These are phyloP conservation scores for Tetrapyrgos nigripes DNA, from an alignment of 1,284 basidiomycete species.

Conservation along the genomic window DNA sequence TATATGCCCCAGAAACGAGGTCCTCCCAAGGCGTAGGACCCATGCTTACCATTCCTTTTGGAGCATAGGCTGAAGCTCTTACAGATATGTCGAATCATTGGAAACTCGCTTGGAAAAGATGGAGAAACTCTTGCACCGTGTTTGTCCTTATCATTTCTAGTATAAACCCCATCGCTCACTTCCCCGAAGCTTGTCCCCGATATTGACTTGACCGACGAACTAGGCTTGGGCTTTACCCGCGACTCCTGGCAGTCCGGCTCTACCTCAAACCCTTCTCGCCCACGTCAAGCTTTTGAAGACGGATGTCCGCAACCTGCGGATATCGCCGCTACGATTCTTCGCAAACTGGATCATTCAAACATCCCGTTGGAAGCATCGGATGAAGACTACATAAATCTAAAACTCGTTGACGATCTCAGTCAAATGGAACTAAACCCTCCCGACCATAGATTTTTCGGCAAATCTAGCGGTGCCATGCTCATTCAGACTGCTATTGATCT, in stretches of 20 bases:
- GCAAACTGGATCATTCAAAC: conserved; percentile 17
- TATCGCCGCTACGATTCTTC: conserved; percentile 39
- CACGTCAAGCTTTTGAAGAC: not conserved
- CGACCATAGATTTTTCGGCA: conserved; percentile 69
- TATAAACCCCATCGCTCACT: not conserved
- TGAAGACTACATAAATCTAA: conserved; percentile 43
- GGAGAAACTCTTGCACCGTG: conserved; percentile 55
- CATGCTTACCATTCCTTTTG: not conserved
- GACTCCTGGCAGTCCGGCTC: not conserved
- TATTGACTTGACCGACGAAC: conserved; percentile 7
- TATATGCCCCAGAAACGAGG: conserved; percentile 68
- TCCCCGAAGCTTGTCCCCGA: conserved; percentile 7
- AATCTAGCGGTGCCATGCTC: conserved; percentile 72
- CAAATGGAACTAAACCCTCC: conserved; percentile 38
- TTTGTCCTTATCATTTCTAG: not conserved
- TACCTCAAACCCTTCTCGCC: not conserved
- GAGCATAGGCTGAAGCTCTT: not conserved
- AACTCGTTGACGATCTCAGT: conserved; percentile 45
- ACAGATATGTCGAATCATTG: conserved; percentile 74
- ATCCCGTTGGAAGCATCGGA: conserved; percentile 21
- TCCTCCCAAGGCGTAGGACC: conserved; percentile 79
- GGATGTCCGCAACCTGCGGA: conserved; percentile 19
- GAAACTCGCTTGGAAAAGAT: conserved; percentile 76
- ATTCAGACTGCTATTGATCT: conserved; percentile 70
- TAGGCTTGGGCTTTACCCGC: not conserved